Evolutionary conservation across 495 filamentous ascomycete species (phyloP), one percentile per base, ranked within the genome.

Genomic region (Pseudoneurospora amorphoporcata): DNA sequence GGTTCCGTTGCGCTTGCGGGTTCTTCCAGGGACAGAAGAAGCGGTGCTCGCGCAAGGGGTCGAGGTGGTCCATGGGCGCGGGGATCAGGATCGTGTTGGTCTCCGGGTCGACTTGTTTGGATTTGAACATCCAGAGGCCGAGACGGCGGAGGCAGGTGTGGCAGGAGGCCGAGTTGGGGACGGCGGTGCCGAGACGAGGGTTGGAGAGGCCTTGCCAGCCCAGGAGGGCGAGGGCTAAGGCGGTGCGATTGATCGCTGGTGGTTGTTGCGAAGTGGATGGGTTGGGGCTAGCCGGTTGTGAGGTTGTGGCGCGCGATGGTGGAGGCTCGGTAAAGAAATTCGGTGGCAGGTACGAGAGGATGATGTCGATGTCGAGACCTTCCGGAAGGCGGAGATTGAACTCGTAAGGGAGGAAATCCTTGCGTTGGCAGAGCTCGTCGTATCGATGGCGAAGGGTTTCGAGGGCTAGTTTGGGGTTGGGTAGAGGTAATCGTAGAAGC

Each of bases 61-160:
- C 88, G n/a, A 95, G 83, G 40, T 88, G 86, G 72, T 86, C 86
- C 80, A 92, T 87, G 9, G 87, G 83, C 8, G 87, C 83, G 35
- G 87, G 87, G 17, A 84, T 86, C 4, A 88, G 81, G 23, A 86
- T 81, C 70, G 86, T 83, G 8, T 84, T 82, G 61, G 80, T 82
- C 40, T 76, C 74, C 4, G 81, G 76, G 74, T 86, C 82, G 39
- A 87, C 75, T 73, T 86, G 81, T 73, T 87, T 88, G 75, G 84
- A 82, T 76, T 90, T 92, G 83, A 97, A 99, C 82, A 99, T 90
- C 95, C 95, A 99, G 8, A 99, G 86, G 1, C 96, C 95, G 1
- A 98, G 85, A 8, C 94, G 89, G 73, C 94, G 89, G 76, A 97
- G 93, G 78, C 95, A 99, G 43, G 91, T 91, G 68, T 87, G 83